Evolutionary conservation across 805 yeast genomes (phyloP).

Genomic region (fission yeast (Schizosaccharomyces pombe)): DNA sequence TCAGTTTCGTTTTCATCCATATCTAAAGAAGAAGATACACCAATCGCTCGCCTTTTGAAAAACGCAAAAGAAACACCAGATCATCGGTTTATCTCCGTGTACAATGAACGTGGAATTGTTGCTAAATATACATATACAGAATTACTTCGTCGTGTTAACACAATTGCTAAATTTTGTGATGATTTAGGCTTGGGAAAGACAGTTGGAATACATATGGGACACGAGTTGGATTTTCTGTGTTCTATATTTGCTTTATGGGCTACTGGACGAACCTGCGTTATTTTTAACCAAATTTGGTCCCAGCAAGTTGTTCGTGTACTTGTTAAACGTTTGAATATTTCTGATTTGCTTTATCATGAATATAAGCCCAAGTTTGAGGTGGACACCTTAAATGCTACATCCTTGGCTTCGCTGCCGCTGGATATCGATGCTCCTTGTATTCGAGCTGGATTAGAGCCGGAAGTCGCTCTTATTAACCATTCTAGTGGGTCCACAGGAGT

Average conservation of each 20-base stretch:
- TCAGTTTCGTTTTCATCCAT: background rate
- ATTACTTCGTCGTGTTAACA: background rate
- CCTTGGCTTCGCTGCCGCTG: background rate
- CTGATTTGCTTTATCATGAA: background rate
- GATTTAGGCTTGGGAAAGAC: background rate
- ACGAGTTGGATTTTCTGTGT: background rate
- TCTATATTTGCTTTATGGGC: background rate
- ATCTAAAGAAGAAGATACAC: background rate
- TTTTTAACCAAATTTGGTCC: background rate
- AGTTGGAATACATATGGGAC: background rate
- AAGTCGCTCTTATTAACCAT: background rate
- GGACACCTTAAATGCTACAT: background rate
- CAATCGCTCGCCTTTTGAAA: background rate
- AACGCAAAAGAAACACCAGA: background rate
- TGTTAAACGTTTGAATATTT: background rate
- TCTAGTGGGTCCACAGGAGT: constrained; percentile 3
- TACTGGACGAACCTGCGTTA: constrained; percentile 1
- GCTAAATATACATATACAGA: background rate
- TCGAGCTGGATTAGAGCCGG: background rate
- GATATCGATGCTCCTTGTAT: background rate
- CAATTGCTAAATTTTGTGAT: background rate
- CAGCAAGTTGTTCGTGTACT: background rate
- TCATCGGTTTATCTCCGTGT: background rate
- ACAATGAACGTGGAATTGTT: background rate
- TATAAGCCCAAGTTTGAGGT: background rate